phyloP scores from a whole-genome alignment of 169 alveolate species.

The Toxoplasma gondii region DNA sequence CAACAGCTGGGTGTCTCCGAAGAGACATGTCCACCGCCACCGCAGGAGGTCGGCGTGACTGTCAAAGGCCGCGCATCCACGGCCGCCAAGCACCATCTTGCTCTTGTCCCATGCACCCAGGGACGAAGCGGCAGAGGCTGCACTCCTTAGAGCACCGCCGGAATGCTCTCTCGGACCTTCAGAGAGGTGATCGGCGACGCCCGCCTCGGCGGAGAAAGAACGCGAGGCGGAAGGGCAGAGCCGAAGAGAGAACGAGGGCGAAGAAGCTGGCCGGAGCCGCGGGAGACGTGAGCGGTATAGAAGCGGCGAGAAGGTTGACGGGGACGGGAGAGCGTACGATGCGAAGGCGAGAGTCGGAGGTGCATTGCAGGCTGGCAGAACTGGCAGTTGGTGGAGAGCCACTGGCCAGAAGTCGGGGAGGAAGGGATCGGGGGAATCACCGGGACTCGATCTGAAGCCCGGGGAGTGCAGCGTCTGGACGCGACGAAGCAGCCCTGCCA shows the following conservation, averaged over 20 bases:
- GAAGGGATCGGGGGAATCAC: background rate
- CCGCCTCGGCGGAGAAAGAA: background rate
- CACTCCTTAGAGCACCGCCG: too few species aligned
- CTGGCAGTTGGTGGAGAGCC: slow-evolving; percentile 19
- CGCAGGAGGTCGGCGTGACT: background rate
- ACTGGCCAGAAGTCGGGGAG: slow-evolving; percentile 26
- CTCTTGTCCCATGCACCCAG: background rate
- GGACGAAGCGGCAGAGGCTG: background rate
- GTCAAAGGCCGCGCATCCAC: background rate
- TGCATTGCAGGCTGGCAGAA: slow-evolving; percentile 29
- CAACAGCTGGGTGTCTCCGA: background rate
- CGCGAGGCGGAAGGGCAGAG: background rate
- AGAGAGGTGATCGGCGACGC: background rate
- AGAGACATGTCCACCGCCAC: slow-evolving; percentile 15
- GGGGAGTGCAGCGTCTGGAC: background rate
- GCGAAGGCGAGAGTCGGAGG: background rate
- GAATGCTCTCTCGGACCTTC: too few species aligned
- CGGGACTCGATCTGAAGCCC: background rate
- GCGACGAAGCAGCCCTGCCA: background rate
- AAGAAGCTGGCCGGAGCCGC: too few species aligned
- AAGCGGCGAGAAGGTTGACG: background rate
- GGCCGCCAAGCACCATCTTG: background rate
- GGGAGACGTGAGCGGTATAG: background rate
- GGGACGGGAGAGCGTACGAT: background rate
- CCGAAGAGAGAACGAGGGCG: too few species aligned